Base-by-base conservation (phyloP, 2,329 filamentous ascomycete genomes). In the Metarhizium sp. region DNA sequence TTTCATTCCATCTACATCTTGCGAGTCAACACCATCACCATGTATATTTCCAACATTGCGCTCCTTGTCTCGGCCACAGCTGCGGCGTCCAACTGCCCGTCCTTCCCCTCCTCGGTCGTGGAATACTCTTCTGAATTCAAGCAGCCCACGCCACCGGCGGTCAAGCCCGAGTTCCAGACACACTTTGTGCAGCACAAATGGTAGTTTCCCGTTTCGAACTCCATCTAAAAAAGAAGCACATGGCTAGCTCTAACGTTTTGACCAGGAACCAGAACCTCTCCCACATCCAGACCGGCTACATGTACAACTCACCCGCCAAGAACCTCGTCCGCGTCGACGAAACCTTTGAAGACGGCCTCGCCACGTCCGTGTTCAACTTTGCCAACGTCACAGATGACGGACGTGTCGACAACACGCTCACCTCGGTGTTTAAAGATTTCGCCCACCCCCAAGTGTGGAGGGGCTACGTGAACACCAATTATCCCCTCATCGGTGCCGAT, bases 141-240 rank as follows among this genome's bases (percentile, higher is more conserved):
- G 50, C 64, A 73, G 34, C 69, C 69, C 0, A 42, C 60, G 8
- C 68, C 69, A 0, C 71, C 70, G 0, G 6, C 62, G 0, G 55
- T 73, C 4, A 62, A 68, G 29, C 45, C 68, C 0, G 67, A 67
- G 13, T 72, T 67, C 48, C 55, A 63, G 2, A 61, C 69, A 20
- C 66, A 59, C 25, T 72, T 72, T 48, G 57, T 72, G 10, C 71
- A 73, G 51, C 71, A 73, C 50, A 73, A 73, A 57, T 72, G 71
- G 70, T 69, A 55, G 50, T 6, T 1, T 8, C 2, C 1, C 6
- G 16, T 8, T 7, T 3, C 1, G 2, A 36, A 25, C 3, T 5
- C 32, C 14, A 34, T 5, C 0, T 36, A 32, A 16, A 1, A 6
- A 30, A 30, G 1, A 8, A 58, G n/a, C 30, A 14, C 14, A 51